These are phyloP conservation scores for Rhizophora mangle DNA, from an alignment of 345 rosid genomes.

Conservation along the genomic window DNA sequence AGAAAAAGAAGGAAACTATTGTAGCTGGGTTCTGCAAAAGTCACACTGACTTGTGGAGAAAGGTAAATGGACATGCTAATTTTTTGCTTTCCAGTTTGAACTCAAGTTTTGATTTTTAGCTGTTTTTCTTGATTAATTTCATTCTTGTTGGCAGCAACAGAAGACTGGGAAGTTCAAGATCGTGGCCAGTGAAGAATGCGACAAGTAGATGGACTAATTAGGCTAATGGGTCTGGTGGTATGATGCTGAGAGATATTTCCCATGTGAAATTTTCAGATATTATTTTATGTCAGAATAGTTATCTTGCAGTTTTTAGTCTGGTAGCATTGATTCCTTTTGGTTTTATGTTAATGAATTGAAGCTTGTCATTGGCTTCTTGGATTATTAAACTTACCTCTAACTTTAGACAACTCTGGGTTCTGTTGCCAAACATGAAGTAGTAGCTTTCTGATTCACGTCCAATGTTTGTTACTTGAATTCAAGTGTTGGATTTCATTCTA, in stretches of 20 bases:
- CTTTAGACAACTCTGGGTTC: too few species aligned
- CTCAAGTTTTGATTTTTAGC: not conserved
- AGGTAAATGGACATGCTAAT: conserved; percentile 33
- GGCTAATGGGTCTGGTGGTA: not conserved
- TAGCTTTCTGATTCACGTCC: not conserved
- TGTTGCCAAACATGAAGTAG: not conserved
- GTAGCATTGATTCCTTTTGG: not conserved
- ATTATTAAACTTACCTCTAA: too few species aligned
- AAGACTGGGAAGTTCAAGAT: conserved; percentile 92
- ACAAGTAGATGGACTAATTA: conserved; percentile 21
- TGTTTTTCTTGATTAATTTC: not conserved
- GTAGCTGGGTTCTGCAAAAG: conserved; percentile 85
- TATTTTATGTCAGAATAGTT: not conserved
- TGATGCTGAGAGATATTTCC: not conserved
- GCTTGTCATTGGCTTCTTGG: not conserved
- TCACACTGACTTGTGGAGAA: conserved; percentile 75
- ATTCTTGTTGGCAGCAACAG: conserved; percentile 64
- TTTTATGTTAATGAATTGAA: not conserved
- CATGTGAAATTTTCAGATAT: not conserved
- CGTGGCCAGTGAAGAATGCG: conserved; percentile 63
- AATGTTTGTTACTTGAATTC: not conserved
- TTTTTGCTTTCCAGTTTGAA: not conserved
- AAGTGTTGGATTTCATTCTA: not conserved
- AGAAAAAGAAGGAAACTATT: conserved; percentile 51
- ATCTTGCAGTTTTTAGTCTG: not conserved